A percentile compares a stretch with the other conserved stretches of the same genome.
phyloP scores from a whole-genome alignment of 352 stramenopile species.

The Blastocystis hominis region DNA sequence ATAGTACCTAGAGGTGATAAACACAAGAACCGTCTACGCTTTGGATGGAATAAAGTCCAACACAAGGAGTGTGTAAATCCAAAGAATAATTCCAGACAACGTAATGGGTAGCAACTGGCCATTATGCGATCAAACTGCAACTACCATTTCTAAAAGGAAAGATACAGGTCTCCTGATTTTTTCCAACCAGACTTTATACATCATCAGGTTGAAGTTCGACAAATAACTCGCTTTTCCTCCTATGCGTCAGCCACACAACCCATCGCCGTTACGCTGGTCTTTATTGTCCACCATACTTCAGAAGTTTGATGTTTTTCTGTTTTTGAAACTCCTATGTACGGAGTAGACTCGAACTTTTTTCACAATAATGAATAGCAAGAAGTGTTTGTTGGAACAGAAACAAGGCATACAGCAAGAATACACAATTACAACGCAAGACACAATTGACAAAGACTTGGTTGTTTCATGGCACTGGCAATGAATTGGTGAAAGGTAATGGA shows the following conservation, averaged over 20 bases:
- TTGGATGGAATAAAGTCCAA: slow-evolving; percentile 42
- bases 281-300: background rate
- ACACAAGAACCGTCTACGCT: background rate
- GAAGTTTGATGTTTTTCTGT: background rate
- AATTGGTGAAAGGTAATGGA: too few species aligned
- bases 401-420: background rate
- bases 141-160: slow-evolving; percentile 57
- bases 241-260: background rate
- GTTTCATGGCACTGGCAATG: too few species aligned
- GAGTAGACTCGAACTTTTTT: background rate
- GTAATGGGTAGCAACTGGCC: slow-evolving; percentile 26
- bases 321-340: background rate
- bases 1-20: slow-evolving; percentile 4
- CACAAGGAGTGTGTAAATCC: slow-evolving; percentile 51
- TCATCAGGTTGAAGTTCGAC: slow-evolving; percentile 57
- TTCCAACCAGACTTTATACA: slow-evolving; percentile 57
- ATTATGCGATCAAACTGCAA: background rate
- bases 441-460: too few species aligned
- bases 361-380: background rate
- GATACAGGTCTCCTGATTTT: slow-evolving; percentile 52
- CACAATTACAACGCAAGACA: too few species aligned
- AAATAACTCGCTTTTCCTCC: slow-evolving; percentile 40
- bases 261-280: background rate
- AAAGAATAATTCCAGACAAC: slow-evolving; percentile 48
- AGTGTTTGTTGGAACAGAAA: background rate